These are phyloP conservation scores for Santalum album DNA, from an alignment of 164 flowering plant species.

Conservation along the genomic window DNA sequence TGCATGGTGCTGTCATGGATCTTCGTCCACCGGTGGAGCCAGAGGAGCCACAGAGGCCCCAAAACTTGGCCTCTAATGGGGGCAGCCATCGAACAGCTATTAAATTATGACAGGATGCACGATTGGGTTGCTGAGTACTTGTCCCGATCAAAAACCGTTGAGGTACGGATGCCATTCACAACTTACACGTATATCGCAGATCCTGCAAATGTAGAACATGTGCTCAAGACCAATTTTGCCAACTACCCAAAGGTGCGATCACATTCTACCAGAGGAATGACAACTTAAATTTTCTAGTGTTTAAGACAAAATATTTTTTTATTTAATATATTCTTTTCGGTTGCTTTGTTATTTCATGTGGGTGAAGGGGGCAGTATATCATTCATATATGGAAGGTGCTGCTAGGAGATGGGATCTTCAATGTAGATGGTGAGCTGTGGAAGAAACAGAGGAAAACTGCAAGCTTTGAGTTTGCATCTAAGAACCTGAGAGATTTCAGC, in stretches of 20 bases:
- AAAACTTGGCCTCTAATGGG: constrained; percentile 93
- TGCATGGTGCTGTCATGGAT: constrained; percentile 44
- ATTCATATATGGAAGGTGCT: constrained; percentile 92
- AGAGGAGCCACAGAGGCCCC: constrained; percentile 66
- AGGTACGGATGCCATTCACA: constrained; percentile 80
- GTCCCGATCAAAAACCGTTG: constrained; percentile 44
- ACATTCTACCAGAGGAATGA: too few relatives aligned
- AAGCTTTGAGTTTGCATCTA: constrained; percentile 94
- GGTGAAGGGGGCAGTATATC: constrained; percentile 73
- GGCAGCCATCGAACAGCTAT: constrained; percentile 72
- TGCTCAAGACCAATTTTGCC: constrained; percentile 74
- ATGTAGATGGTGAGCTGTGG: constrained; percentile 91
- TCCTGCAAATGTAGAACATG: constrained; percentile 81
- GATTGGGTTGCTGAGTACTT: constrained; percentile 79
- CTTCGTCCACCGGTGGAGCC: constrained; percentile 60
- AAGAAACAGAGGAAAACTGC: constrained; percentile 87
- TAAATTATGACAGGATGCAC: constrained; percentile 79
- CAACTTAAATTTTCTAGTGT: too few relatives aligned
- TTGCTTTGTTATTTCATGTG: neutral
- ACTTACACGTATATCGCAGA: constrained; percentile 88
- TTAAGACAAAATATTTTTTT: too few relatives aligned
- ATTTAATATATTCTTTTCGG: too few relatives aligned
- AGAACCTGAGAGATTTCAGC: constrained; percentile 85
- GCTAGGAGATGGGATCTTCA: constrained; percentile 90
- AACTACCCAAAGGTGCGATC: constrained; percentile 83